Conservation (phyloP, 2,329 filamentous ascomycete species). For the Ophiostoma sp. region DNA sequence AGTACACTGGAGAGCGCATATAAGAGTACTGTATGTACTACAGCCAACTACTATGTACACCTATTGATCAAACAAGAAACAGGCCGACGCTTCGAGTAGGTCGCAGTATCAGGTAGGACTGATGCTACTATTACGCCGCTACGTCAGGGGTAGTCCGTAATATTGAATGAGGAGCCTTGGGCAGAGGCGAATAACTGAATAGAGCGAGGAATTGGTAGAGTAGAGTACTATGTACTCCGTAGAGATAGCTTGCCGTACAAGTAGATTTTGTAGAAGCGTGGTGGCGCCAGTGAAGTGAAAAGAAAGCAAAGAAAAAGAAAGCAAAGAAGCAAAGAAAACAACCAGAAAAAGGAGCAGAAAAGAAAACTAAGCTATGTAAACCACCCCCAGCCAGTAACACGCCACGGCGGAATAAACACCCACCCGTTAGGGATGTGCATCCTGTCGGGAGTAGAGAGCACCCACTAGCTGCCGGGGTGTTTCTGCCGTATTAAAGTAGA, state of each 20-base stretch:
- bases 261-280: background rate
- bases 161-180: background rate
- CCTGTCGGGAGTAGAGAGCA: background rate
- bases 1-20: too few species aligned
- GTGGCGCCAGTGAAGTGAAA: background rate
- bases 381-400: background rate
- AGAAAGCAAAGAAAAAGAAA: background rate
- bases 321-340: background rate
- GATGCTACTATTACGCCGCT: background rate
- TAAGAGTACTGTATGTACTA: too few species aligned
- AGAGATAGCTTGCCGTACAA: background rate
- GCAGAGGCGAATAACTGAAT: background rate
- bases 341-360: background rate
- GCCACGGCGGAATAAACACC: background rate
- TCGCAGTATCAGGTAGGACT: background rate
- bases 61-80: background rate
- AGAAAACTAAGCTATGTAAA: background rate
- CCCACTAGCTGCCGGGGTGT: background rate
- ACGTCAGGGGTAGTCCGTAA: slow-evolving; percentile 2
- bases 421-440: background rate
- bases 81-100: background rate
- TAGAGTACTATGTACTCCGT: too few species aligned
- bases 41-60: too few species aligned
- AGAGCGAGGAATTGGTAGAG: background rate
- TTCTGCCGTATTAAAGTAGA: too few species aligned